Evolutionary conservation across 352 stramenopile species (phyloP), one percentile per base, ranked within the genome.

Genomic region (Phytophthora cajani): DNA sequence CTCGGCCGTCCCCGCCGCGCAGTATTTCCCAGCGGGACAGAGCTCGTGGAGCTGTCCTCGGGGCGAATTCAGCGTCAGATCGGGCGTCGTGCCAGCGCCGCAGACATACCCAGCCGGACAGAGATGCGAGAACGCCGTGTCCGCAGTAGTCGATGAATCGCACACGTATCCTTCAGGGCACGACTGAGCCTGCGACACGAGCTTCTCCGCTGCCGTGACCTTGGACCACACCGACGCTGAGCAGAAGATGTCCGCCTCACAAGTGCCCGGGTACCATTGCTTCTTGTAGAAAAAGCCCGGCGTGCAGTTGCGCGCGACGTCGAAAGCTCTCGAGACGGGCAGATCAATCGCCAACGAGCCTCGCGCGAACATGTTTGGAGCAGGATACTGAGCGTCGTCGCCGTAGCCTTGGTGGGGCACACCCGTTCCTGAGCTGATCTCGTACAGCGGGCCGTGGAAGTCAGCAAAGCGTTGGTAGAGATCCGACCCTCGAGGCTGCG

Each of bases 241-340:
- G 71, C 97, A 99, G 40, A 99, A 98, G 3, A 98, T 72, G 75
- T 99, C 97, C 10, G 94, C 97, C 73, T 99, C 97, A 64, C 97
- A 99, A 16, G 96, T 99, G 2, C 97, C 97, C 14, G 91, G 90
- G 64, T 98, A 98, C 88, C 96, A 99, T 70, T 96, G 82, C 25
- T 94, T 90, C 25, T 88, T 64, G 47, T 91, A 79, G 36, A 92
- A 93, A 46, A 98, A 98, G 0, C 97, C 97, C 25, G 86, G 87
- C 2, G 95, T 99, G 72, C 97, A 99, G 69, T 99, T 99, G 46
- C 95, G 97, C 4, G 85, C 77, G 3, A 80, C 75, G 56, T 98
- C 88, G 55, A 88, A 98, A 21, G 85, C 79, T 30, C 92, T 87
- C 7, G 91, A 87, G 10, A 96, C 72, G 0, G 86, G 84, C 0